phyloP scores from a whole-genome alignment of 2,329 filamentous ascomycete species.

The Penicillium hordei region DNA sequence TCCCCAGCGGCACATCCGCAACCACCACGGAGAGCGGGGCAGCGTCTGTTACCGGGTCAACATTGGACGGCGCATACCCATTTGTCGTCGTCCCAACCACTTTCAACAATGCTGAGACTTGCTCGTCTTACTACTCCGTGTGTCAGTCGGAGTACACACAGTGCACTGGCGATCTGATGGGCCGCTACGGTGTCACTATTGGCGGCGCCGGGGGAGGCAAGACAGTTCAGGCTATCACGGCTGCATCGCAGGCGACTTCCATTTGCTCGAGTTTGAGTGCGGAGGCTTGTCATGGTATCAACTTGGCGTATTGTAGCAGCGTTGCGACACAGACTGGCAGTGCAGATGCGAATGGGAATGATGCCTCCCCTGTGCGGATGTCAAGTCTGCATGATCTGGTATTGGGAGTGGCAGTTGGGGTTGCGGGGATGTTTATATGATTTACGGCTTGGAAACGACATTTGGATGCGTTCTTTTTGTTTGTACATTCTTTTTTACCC shows the following conservation, averaged over 20 bases:
- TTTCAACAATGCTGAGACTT: conserved; percentile 52
- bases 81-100: conserved; percentile 56
- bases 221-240: conserved; percentile 48
- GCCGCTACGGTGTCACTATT: conserved; percentile 54
- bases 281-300: conserved; percentile 51
- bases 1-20: conserved; percentile 34
- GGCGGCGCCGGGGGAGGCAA: conserved; percentile 51
- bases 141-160: conserved; percentile 51
- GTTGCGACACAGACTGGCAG: conserved; percentile 31
- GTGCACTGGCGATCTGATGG: conserved; percentile 49
- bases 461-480: conserved; percentile 2
- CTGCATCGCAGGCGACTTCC: conserved; percentile 42
- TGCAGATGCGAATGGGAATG: conserved; percentile 29
- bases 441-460: conserved; percentile 11
- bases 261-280: conserved; percentile 50
- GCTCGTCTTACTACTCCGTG: conserved; percentile 55
- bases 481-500: conserved; percentile 11
- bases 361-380: conserved; percentile 30
- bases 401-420: conserved; percentile 45
- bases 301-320: conserved; percentile 47
- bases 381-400: conserved; percentile 45
- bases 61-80: conserved; percentile 53
- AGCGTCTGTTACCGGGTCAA: conserved; percentile 35
- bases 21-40: conserved; percentile 26
- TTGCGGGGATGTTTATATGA: conserved; percentile 48